phyloP scores from a whole-genome alignment of 2,329 filamentous ascomycete species.

The Phialophora tarda region DNA sequence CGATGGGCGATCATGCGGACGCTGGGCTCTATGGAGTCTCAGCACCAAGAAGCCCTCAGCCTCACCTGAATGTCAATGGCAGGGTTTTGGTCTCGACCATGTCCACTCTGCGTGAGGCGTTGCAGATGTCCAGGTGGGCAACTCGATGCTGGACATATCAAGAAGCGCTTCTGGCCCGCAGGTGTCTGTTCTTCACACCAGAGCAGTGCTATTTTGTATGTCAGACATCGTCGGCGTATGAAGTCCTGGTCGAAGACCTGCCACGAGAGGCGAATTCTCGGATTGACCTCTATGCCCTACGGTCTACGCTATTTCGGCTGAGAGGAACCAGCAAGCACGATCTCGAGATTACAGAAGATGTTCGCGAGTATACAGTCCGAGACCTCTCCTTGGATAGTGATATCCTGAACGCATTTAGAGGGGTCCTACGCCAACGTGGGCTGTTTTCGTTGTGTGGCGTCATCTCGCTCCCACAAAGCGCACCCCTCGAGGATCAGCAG shows the following conservation, averaged over 20 bases:
- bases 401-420: slow-evolving; percentile 19
- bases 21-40: slow-evolving; percentile 6
- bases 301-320: slow-evolving; percentile 7
- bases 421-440: slow-evolving; percentile 3
- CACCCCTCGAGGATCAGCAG: neutral
- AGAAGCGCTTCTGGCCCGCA: slow-evolving; percentile 9
- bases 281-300: slow-evolving; percentile 7
- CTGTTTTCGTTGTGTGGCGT: slow-evolving; percentile 7
- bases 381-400: slow-evolving; percentile 10
- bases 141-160: slow-evolving; percentile 25
- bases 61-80: neutral
- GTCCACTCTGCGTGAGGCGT: neutral
- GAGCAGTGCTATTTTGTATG: slow-evolving; percentile 22
- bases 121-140: slow-evolving; percentile 11
- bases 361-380: slow-evolving; percentile 19
- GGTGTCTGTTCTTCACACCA: slow-evolving; percentile 25
- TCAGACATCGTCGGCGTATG: slow-evolving; percentile 6
- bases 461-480: neutral
- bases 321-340: slow-evolving; percentile 9
- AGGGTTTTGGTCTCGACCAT: slow-evolving; percentile 8
- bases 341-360: slow-evolving; percentile 14
- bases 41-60: neutral
- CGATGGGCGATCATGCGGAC: neutral
- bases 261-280: neutral
- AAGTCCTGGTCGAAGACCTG: slow-evolving; percentile 6